These are phyloP conservation scores for Cryptococcus wingfieldii DNA, from an alignment of 1,284 basidiomycete species.

Conservation along the genomic window DNA sequence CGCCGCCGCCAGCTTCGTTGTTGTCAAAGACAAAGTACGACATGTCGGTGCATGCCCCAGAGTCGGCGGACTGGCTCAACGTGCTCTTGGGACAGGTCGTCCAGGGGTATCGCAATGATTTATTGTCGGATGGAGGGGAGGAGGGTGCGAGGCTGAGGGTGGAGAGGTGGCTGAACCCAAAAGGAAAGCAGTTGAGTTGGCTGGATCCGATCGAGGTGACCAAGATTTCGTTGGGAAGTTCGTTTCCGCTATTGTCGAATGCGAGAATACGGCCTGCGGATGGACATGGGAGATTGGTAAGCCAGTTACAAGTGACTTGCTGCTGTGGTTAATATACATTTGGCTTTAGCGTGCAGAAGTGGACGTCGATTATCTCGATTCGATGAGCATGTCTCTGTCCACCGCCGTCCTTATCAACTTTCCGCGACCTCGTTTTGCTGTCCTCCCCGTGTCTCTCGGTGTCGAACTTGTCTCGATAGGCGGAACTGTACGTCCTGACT, in stretches of 20 bases:
- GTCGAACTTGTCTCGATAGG: slow-evolving; percentile 55
- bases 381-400: slow-evolving; percentile 53
- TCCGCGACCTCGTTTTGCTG: slow-evolving; percentile 55
- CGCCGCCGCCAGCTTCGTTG: slow-evolving; percentile 45
- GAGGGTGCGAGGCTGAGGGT: slow-evolving; percentile 48
- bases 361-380: slow-evolving; percentile 56
- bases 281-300: slow-evolving; percentile 52
- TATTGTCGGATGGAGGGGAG: slow-evolving; percentile 47
- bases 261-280: slow-evolving; percentile 56
- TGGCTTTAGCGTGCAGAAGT: slow-evolving; percentile 52
- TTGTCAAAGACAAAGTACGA: slow-evolving; percentile 54
- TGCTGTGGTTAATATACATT: background rate
- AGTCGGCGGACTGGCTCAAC: slow-evolving; percentile 57
- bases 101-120: slow-evolving; percentile 48
- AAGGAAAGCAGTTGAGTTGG: slow-evolving; percentile 35
- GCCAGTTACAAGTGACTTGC: slow-evolving; percentile 10
- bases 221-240: slow-evolving; percentile 53
- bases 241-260: slow-evolving; percentile 54
- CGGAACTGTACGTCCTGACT: slow-evolving; percentile 49
- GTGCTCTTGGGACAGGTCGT: slow-evolving; percentile 55
- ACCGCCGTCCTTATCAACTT: slow-evolving; percentile 58
- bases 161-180: slow-evolving; percentile 49
- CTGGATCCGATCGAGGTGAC: slow-evolving; percentile 55
- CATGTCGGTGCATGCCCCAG: slow-evolving; percentile 53
- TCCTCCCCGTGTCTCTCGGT: slow-evolving; percentile 55